A percentile compares a stretch with the other conserved stretches of the same genome.
Evolutionary conservation across 192 early-diverging fungal genomes (phyloP).

Genomic region (Entrophospora sp.): DNA sequence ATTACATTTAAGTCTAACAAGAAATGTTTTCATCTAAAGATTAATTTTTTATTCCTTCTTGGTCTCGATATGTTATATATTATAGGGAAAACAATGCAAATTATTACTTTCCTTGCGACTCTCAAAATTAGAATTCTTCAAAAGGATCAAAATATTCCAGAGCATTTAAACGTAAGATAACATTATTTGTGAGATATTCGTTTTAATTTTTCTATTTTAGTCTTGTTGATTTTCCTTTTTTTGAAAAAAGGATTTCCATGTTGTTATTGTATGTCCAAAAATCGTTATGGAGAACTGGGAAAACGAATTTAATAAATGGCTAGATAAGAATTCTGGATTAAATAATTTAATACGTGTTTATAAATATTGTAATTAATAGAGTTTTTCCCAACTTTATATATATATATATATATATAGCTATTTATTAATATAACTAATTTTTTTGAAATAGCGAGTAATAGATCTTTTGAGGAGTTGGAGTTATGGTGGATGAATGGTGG

Average conservation of each 20-base stretch:
- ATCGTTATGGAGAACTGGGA: slow-evolving; percentile 68
- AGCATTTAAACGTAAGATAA: slow-evolving; percentile 39
- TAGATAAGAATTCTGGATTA: slow-evolving; percentile 25
- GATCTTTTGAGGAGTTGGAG: too few species aligned
- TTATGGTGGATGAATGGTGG: slow-evolving; percentile 58
- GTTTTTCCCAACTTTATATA: too few species aligned
- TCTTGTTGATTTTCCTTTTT: slow-evolving; percentile 20
- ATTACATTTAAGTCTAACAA: neutral
- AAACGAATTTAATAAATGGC: slow-evolving; percentile 63
- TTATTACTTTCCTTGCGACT: slow-evolving; percentile 63
- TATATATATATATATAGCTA: too few species aligned
- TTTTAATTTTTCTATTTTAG: neutral
- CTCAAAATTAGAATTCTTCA: slow-evolving; percentile 58
- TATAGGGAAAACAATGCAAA: slow-evolving; percentile 66
- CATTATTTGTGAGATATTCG: too few species aligned
- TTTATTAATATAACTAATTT: too few species aligned
- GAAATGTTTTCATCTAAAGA: neutral
- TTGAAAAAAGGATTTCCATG: slow-evolving; percentile 25
- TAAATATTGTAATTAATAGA: too few species aligned
- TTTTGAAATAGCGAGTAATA: too few species aligned
- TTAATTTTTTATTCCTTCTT: neutral
- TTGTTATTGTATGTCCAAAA: slow-evolving; percentile 68
- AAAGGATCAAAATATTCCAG: slow-evolving; percentile 45
- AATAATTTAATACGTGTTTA: slow-evolving; percentile 32
- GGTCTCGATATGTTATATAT: too few species aligned